phyloP scores from a whole-genome alignment of 1,284 basidiomycete genomes.

The Cutaneotrichosporon cavernicola region DNA sequence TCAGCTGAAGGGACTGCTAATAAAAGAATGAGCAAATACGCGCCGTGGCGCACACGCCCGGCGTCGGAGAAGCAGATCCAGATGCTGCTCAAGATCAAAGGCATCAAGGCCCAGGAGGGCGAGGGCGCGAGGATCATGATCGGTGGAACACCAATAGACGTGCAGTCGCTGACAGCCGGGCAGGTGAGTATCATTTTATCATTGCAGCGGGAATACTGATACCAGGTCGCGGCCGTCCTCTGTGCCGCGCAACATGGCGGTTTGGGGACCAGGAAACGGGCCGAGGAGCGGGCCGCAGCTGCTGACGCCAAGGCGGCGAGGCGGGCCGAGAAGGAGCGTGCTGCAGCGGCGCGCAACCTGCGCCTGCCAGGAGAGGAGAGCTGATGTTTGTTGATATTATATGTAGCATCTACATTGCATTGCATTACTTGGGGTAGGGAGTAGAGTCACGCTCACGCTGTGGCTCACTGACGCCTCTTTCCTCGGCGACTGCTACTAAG shows the following conservation, averaged over 20 bases:
- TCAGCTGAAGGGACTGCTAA: neutral
- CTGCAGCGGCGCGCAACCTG: constrained; percentile 4
- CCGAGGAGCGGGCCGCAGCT: neutral
- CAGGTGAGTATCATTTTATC: no score
- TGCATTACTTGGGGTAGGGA: no score
- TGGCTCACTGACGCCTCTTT: no score
- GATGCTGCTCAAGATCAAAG: constrained; percentile 62
- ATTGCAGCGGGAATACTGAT: neutral
- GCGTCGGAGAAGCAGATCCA: constrained; percentile 67
- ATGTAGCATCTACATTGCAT: neutral
- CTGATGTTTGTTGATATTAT: neutral
- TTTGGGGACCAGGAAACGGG: neutral
- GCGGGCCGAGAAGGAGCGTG: constrained; percentile 1
- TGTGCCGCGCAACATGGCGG: constrained; percentile 1
- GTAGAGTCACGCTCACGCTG: no score
- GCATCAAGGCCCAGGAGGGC: constrained; percentile 14
- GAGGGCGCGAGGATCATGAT: constrained; percentile 4
- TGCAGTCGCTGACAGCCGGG: neutral
- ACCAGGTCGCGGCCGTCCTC: neutral
- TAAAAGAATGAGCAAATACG: constrained; percentile 63
- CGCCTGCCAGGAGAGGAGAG: neutral
- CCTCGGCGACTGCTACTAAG: no score
- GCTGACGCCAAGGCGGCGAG: neutral
- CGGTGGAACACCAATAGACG: neutral
- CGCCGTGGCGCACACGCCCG: constrained; percentile 68